Base-by-base conservation (phyloP, 768 basidiomycete species). In the Amanita muscaria region DNA sequence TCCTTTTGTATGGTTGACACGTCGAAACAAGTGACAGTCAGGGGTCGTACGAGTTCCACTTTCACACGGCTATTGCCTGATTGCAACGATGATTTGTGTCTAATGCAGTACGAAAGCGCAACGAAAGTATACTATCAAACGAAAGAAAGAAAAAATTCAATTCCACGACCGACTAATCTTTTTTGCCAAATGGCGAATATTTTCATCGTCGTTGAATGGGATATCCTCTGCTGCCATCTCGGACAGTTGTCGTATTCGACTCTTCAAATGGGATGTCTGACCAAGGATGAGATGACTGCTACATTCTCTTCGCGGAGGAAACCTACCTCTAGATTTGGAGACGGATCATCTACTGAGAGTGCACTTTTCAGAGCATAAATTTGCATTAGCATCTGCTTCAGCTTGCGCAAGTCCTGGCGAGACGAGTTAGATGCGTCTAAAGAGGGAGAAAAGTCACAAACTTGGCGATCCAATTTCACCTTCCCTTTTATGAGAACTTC, bases 401-500 rank as follows among this genome's bases (percentile, higher is more conserved):
- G 21, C 19, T 32, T 39, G 14, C n/a, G 27, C 30, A 46, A 22
- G 15, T 46, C 37, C 44, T 39, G 15, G 32, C 3, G 12, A 4
- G 29, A 27, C 29, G 2, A 11, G 19, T 29, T 38, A 2, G 12
- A 30, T 15, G 27, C 27, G 27, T 33, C n/a, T 33, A 7, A 29
- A 15, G 9, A 15, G 14, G 2, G 34, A 23, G 5, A 4, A 9
- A 29, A n/a, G n/a, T n/a, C 21, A 16, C 44, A 19, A 31, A 46
- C 44, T 27, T 15, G 36, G n/a, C 37, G 44, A 35, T 21, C 19
- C 19, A 46, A 8, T 1, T 37, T 3, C n/a, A 46, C 44, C 37
- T 46, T 46, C 14, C 44, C 44, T 32, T 46, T 46, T 10, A 46
- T 16, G 19, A 46, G 25, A 14, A 32, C 36, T 22, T 46, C 44